Base-by-base conservation (phyloP, 2,329 filamentous ascomycete species). In the Aspergillus ustus region DNA sequence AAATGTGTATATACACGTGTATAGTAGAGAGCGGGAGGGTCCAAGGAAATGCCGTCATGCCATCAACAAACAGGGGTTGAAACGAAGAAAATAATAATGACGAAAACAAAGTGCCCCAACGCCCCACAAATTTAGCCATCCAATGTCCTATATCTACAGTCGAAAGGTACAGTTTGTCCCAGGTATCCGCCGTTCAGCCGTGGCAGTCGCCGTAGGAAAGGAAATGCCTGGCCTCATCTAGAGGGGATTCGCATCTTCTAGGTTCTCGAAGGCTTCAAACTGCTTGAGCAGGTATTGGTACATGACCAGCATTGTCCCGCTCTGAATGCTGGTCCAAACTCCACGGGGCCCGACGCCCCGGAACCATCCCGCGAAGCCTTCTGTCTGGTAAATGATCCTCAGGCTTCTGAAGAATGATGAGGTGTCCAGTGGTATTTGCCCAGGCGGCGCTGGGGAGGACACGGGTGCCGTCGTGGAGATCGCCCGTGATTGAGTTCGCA, bases 321-420 rank as follows among this genome's bases (percentile, higher is more conserved):
- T 97, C 81, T 99, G 95, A 61, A 98, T 92, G 72, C 94, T 97
- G 22, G 95, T 99, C 95, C 95, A 99, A 15, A 98, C 92, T 60
- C 90, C 90, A 57, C 95, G 87, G 1, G 95, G 95, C 0, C 94
- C 94, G 1, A 99, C 94, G 28, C 95, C 95, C 61, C 95, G 87
- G 78, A 99, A 99, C 89, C 92, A 96, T 1, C 95, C 96, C 2
- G 85, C 86, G 17, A 98, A 69, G 1, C 95, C 95, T 78, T 99
- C 95, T 6, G 90, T 92, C 67, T 86, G 88, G 80, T 98, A 99
- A 70, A 99, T 96, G 66, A 97, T 85, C 69, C 84, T 88, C 43
- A 99, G 80, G 1, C 94, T 95, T 2, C 87, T 92, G 57, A 94
- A 82, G 53, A 98, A 91, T 0, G 93, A 97, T 1, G 92, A 95